Percentiles rank a stretch among this genome's conserved stretches.
These are phyloP conservation scores for Diplodia sapinea DNA, from an alignment of 2,329 filamentous ascomycete genomes.

Conservation along the genomic window DNA sequence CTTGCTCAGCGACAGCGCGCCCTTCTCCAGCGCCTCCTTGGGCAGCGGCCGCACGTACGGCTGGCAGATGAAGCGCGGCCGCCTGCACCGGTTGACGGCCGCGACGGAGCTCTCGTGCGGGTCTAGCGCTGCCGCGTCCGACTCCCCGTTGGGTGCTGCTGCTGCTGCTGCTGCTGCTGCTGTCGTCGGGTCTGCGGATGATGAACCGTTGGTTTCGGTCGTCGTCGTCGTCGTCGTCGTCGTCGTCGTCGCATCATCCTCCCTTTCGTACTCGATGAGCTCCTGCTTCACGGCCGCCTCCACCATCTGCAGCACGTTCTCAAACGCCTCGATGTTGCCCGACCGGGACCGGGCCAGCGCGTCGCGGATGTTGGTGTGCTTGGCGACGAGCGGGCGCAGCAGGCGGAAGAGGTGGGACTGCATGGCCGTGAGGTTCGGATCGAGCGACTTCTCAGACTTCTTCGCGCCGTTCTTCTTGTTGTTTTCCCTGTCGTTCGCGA, in stretches of 20 bases:
- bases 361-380: slow-evolving; percentile 83
- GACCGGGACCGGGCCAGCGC: slow-evolving; percentile 72
- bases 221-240: slow-evolving; percentile 8
- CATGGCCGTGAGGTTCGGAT: slow-evolving; percentile 76
- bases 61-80: slow-evolving; percentile 91
- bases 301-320: slow-evolving; percentile 75
- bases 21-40: slow-evolving; percentile 83
- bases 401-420: slow-evolving; percentile 94
- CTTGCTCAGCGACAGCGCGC: slow-evolving; percentile 75
- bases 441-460: slow-evolving; percentile 56
- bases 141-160: slow-evolving; percentile 46
- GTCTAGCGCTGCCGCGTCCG: slow-evolving; percentile 38
- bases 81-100: slow-evolving; percentile 73
- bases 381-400: slow-evolving; percentile 78
- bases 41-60: slow-evolving; percentile 85
- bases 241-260: slow-evolving; percentile 33
- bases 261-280: slow-evolving; percentile 67
- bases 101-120: slow-evolving; percentile 65
- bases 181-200: too few species aligned
- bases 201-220: too few species aligned
- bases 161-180: too few species aligned
- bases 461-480: slow-evolving; percentile 34
- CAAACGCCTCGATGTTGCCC: slow-evolving; percentile 77
- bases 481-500: slow-evolving; percentile 28
- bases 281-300: slow-evolving; percentile 77